Evolutionary conservation across 2,329 filamentous ascomycete genomes (phyloP).

Genomic region (Penicillium sp.): DNA sequence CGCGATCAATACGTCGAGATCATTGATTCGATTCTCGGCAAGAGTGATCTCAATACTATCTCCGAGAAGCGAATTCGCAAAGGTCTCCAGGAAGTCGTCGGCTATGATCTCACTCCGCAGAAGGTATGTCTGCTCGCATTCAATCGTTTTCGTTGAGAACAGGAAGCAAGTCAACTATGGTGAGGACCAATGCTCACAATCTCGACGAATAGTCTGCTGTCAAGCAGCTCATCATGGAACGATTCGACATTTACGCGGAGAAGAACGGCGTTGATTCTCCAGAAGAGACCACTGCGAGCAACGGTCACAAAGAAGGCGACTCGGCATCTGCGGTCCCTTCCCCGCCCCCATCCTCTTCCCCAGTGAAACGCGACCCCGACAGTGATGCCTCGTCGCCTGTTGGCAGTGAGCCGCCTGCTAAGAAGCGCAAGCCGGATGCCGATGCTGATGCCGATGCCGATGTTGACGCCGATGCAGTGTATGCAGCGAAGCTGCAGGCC

Average conservation of each 20-base stretch:
- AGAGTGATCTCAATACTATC: slow-evolving; percentile 62
- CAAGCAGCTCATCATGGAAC: slow-evolving; percentile 68
- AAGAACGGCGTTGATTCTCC: slow-evolving; percentile 39
- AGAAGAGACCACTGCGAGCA: slow-evolving; percentile 30
- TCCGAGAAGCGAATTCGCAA: slow-evolving; percentile 65
- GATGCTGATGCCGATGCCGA: slow-evolving; percentile 72
- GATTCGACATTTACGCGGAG: slow-evolving; percentile 66
- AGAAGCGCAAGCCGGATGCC: slow-evolving; percentile 62
- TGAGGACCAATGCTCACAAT: not conserved
- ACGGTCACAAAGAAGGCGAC: slow-evolving; percentile 33
- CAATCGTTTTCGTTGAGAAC: not conserved
- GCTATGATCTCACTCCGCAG: slow-evolving; percentile 60
- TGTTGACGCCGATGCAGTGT: slow-evolving; percentile 77
- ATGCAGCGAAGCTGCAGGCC: slow-evolving; percentile 84
- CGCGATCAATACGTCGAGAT: slow-evolving; percentile 55
- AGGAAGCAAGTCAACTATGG: not conserved
- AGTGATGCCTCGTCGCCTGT: slow-evolving; percentile 40
- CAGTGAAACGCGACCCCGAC: slow-evolving; percentile 43
- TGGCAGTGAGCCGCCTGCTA: slow-evolving; percentile 46
- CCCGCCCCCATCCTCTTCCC: slow-evolving; percentile 34
- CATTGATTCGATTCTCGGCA: slow-evolving; percentile 61
- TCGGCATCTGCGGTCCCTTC: slow-evolving; percentile 31
- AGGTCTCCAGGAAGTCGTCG: slow-evolving; percentile 59
- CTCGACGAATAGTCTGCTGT: slow-evolving; percentile 58
- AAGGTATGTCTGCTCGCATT: slow-evolving; percentile 50